Evolutionary conservation across 371 early-diverging fungal species (phyloP), one percentile per base, ranked within the genome.

Genomic region (Zopfochytrium polystomum): DNA sequence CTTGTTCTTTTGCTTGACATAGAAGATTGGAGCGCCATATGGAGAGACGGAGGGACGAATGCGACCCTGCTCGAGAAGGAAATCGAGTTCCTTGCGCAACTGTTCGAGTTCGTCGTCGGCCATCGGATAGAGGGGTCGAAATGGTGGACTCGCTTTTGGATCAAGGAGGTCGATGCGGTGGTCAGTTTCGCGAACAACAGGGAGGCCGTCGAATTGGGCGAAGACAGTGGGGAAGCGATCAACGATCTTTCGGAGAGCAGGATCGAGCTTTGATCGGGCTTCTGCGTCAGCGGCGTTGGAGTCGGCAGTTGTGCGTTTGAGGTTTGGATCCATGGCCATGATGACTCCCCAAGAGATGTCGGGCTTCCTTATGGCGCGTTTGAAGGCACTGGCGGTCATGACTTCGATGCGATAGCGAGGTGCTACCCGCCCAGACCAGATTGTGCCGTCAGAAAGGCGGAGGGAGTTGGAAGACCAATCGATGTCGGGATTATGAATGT

Each of bases 41-140:
- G n/a, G n/a, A n/a, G n/a, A n/a, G n/a, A n/a, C n/a, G n/a, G 77
- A 77, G 2, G 13, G 6, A 9, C 55, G 35, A 26, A 60, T 60
- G 3, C 60, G 34, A 4, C 44, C 18, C 9, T 51, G 3, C 4
- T 51, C 38, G 25, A 52, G 15, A 7, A 60, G 52, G 42, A 22
- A 29, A 25, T 33, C 44, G 43, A 60, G 42, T 30, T 60, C 60
- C 27, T 60, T 44, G 26, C 31, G 15, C 15, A 51, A 31, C 13
- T 30, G 34, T 30, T 38, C 38, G 25, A 60, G 45, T 43, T 60
- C 52, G 27, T 60, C 31, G 26, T 7, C 29, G 22, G 27, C 7
- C 38, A 57, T 57, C 26, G 60, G 52, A 52, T 60, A 60, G 20
- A 52, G 32, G 3, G 60, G 52, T 9, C 52, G 31, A 30, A 3